Evolutionary conservation across 495 filamentous ascomycete species (phyloP), one percentile per base, ranked within the genome.

Genomic region (Aspergillus coremiiformis): DNA sequence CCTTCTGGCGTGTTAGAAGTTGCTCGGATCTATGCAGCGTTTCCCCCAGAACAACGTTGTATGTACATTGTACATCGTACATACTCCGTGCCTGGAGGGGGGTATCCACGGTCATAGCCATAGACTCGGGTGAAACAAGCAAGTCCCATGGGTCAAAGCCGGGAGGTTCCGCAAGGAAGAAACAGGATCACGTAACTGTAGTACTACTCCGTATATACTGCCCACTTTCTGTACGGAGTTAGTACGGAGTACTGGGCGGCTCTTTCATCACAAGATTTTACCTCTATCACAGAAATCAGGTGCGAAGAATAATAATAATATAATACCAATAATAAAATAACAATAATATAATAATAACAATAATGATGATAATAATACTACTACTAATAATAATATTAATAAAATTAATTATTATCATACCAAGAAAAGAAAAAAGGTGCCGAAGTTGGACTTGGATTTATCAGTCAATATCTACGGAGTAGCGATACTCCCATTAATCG

Each of bases 71-170:
- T 52, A 48, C 23, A n/a, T n/a, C n/a, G 43, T 35, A 6, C 26
- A 20, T 33, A 33, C 26, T 10, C 17, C 29, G 27, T 47, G 17
- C 55, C 50, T 49, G 50, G 39, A 41, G 37, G 35, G 37, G 35
- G 26, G 42, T 27, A 24, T 29, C 47, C 42, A 54, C 41, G 41
- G 49, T 27, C 43, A 43, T 44, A 41, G 39, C 58, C 51, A 49
- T 20, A 55, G 44, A 46, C 43, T 41, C 58, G 51, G 41, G 58
- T 53, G 54, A 44, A 49, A 39, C 46, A 37, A n/a, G n/a, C n/a
- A n/a, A n/a, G 32, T 51, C 45, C 59, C 59, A 57, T 58, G 59
- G 59, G 23, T 58, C 47, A 30, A 8, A 32, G 41, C 59, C 59
- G 55, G 53, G 4, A 17, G 53, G 47, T 54, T 55, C 59, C 59